Percentiles rank a stretch among this genome's conserved stretches.
These are phyloP conservation scores for Corrigiola litoralis DNA, from an alignment of 179 eudicot genomes.

Conservation along the genomic window DNA sequence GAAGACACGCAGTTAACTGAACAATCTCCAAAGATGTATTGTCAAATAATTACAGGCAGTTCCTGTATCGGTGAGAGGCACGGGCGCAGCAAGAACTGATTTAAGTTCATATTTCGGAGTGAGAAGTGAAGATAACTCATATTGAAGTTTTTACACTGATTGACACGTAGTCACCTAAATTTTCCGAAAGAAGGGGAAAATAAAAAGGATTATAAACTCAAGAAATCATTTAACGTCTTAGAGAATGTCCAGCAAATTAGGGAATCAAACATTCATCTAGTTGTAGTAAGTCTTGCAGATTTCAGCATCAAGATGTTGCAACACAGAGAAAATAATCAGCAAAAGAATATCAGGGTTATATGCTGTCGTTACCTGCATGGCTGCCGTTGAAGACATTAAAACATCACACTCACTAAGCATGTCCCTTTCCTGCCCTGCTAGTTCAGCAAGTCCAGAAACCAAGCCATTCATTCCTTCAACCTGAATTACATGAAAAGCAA, in stretches of 20 bases:
- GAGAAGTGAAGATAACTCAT: too few species aligned
- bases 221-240: too few species aligned
- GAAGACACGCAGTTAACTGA: too few species aligned
- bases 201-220: too few species aligned
- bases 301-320: constrained; percentile 2
- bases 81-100: neutral
- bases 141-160: neutral
- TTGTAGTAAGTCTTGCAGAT: neutral
- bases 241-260: too few species aligned
- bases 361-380: constrained; percentile 60
- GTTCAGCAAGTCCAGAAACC: constrained; percentile 73
- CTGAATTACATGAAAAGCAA: constrained; percentile 32
- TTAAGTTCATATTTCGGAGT: neutral
- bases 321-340: neutral
- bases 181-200: too few species aligned
- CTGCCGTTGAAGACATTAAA: constrained; percentile 55
- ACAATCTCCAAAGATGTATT: too few species aligned
- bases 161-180: neutral
- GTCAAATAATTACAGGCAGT: too few species aligned
- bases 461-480: constrained; percentile 63
- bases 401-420: constrained; percentile 76
- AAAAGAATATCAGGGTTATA: neutral
- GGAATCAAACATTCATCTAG: too few species aligned
- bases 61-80: neutral
- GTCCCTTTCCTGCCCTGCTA: constrained; percentile 72